These are phyloP conservation scores for Massarina eburnea DNA, from an alignment of 2,329 filamentous ascomycete species.

Conservation along the genomic window DNA sequence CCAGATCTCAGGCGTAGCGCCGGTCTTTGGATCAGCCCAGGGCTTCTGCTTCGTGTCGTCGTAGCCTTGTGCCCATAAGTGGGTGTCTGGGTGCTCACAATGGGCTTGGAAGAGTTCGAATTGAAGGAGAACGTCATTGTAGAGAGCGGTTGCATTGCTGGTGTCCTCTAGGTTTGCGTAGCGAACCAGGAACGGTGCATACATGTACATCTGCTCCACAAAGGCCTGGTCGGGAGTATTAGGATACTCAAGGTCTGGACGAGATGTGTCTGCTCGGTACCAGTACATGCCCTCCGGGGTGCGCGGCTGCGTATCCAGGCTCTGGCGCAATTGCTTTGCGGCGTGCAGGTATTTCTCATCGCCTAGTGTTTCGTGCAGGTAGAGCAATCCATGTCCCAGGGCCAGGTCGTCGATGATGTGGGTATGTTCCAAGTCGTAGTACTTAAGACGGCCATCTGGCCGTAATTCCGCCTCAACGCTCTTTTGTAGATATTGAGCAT, in stretches of 20 bases:
- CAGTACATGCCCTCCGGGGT: conserved; percentile 35
- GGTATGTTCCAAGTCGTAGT: not conserved
- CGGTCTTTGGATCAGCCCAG: conserved; percentile 56
- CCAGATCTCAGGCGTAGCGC: conserved; percentile 58
- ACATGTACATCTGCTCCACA: conserved; percentile 56
- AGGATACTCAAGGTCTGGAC: conserved; percentile 44
- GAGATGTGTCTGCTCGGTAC: conserved; percentile 22
- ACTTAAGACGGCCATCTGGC: not conserved
- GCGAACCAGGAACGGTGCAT: conserved; percentile 47
- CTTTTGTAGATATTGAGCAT: not conserved
- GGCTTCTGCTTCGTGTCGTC: conserved; percentile 52
- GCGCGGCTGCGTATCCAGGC: conserved; percentile 28
- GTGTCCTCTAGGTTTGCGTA: conserved; percentile 16
- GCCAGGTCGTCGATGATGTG: not conserved
- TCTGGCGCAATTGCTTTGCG: conserved; percentile 18
- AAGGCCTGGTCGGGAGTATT: conserved; percentile 51
- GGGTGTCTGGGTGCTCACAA: conserved; percentile 44
- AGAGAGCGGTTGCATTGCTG: conserved; percentile 10
- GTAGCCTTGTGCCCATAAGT: conserved; percentile 58
- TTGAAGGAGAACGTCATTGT: conserved; percentile 18
- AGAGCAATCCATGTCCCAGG: not conserved
- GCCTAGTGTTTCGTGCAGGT: not conserved
- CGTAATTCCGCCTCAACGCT: not conserved
- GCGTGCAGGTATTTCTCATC: not conserved
- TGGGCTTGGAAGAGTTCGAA: conserved; percentile 48